Conservation (phyloP, 2,329 filamentous ascomycete genomes). For the Exophiala oligosperma region DNA sequence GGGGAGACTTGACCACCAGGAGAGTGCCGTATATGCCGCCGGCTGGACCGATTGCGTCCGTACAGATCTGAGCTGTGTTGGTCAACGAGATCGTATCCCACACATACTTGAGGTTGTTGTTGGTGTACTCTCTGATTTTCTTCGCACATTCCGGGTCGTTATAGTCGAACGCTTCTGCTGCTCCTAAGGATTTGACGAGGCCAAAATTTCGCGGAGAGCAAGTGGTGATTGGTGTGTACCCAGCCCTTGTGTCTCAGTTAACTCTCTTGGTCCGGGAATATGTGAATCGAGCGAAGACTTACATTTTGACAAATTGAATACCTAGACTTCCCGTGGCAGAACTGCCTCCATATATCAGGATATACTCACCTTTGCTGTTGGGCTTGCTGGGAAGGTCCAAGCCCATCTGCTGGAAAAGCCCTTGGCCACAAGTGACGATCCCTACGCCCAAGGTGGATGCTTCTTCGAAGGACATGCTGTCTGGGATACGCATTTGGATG, state of each 20-base stretch:
- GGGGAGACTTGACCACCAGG: constrained; percentile 29
- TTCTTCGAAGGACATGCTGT: constrained; percentile 34
- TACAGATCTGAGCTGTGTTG: constrained; percentile 34
- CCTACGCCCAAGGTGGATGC: constrained; percentile 37
- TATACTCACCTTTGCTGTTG: constrained; percentile 27
- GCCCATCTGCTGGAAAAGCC: constrained; percentile 36
- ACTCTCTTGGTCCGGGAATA: not conserved
- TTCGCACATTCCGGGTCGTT: constrained; percentile 33
- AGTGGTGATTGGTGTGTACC: constrained; percentile 37
- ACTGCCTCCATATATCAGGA: constrained; percentile 44
- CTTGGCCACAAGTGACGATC: constrained; percentile 43
- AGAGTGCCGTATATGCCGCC: constrained; percentile 35
- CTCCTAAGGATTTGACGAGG: constrained; percentile 37
- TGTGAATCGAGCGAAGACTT: constrained; percentile 15
- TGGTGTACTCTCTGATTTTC: constrained; percentile 35
- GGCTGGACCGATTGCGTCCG: constrained; percentile 34
- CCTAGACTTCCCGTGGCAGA: constrained; percentile 41
- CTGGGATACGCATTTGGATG: constrained; percentile 34
- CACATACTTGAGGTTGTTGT: constrained; percentile 39
- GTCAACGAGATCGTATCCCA: constrained; percentile 39
- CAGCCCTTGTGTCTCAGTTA: constrained; percentile 23
- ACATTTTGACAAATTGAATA: constrained; percentile 44
- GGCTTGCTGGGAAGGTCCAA: constrained; percentile 30
- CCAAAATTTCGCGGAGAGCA: constrained; percentile 38
- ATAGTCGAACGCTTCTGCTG: constrained; percentile 40